phyloP scores from a whole-genome alignment of 352 stramenopile genomes.

The Aphanomyces stellatus region DNA sequence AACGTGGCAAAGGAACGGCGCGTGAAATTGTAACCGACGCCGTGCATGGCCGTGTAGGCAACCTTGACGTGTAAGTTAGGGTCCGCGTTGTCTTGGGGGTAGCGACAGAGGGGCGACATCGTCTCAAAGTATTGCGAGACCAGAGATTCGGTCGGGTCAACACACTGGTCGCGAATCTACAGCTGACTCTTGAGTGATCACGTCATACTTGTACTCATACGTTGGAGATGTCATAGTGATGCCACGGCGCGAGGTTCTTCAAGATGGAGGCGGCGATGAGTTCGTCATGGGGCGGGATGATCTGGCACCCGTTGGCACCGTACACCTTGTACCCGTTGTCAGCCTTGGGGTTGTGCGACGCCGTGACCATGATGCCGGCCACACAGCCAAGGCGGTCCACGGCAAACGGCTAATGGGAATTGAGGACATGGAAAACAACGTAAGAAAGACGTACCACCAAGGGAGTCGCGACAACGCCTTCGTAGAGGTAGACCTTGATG shows the following conservation, averaged over 20 bases:
- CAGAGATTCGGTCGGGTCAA: slow-evolving; percentile 63
- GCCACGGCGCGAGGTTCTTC: slow-evolving; percentile 86
- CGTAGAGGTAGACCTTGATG: slow-evolving; percentile 87
- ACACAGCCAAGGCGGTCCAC: slow-evolving; percentile 73
- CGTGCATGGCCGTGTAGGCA: slow-evolving; percentile 98
- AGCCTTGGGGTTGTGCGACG: slow-evolving; percentile 97
- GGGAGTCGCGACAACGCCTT: slow-evolving; percentile 92
- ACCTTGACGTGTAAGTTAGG: slow-evolving; percentile 64
- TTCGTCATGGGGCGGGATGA: slow-evolving; percentile 93
- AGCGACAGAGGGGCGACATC: slow-evolving; percentile 44
- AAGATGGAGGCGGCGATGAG: slow-evolving; percentile 88
- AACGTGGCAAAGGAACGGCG: slow-evolving; percentile 88
- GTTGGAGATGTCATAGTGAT: slow-evolving; percentile 42
- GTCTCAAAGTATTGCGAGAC: slow-evolving; percentile 57
- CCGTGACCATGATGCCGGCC: slow-evolving; percentile 91
- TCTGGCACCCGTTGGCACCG: slow-evolving; percentile 93
- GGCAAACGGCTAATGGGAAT: slow-evolving; percentile 43
- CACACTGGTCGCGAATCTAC: slow-evolving; percentile 34
- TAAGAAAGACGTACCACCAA: slow-evolving; percentile 61
- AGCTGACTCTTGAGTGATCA: slow-evolving; percentile 6
- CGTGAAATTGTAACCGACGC: slow-evolving; percentile 91
- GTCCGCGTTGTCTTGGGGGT: slow-evolving; percentile 46
- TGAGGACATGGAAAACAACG: not conserved
- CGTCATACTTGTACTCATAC: slow-evolving; percentile 13
- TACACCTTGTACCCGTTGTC: slow-evolving; percentile 99